These are phyloP conservation scores for Candida nemodendra DNA, from an alignment of 805 yeast species.

Conservation along the genomic window DNA sequence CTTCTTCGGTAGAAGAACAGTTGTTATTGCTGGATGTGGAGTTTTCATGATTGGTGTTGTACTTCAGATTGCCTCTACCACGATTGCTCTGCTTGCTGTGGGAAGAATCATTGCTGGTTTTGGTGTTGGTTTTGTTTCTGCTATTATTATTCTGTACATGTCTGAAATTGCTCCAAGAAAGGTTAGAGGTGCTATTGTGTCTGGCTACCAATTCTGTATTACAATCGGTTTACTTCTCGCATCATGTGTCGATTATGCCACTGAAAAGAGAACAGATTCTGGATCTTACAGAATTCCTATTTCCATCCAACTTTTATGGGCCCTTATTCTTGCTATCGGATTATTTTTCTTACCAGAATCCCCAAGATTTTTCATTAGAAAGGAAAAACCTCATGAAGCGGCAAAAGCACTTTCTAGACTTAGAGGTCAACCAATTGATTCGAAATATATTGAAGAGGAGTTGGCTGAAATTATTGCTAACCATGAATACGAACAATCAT, in stretches of 20 bases:
- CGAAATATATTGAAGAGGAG: slow-evolving; percentile 47
- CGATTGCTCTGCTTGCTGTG: slow-evolving; percentile 51
- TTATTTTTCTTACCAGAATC: slow-evolving; percentile 70
- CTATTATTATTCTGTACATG: slow-evolving; percentile 74
- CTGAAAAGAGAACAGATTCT: slow-evolving; percentile 48
- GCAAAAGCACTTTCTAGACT: slow-evolving; percentile 52
- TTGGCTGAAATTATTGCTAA: slow-evolving; percentile 51
- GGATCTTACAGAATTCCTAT: slow-evolving; percentile 75
- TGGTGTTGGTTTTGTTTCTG: slow-evolving; percentile 77
- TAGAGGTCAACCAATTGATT: slow-evolving; percentile 49
- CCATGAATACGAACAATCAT: slow-evolving; percentile 43
- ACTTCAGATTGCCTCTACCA: slow-evolving; percentile 46
- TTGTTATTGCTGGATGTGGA: slow-evolving; percentile 42
- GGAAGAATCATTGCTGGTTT: slow-evolving; percentile 75
- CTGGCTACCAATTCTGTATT: slow-evolving; percentile 62
- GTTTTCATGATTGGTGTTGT: slow-evolving; percentile 49
- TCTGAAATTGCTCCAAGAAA: slow-evolving; percentile 78
- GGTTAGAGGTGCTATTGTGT: slow-evolving; percentile 75
- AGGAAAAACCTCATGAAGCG: slow-evolving; percentile 57
- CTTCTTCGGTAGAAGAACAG: slow-evolving; percentile 46
- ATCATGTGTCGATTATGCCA: slow-evolving; percentile 67
- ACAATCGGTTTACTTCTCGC: slow-evolving; percentile 75
- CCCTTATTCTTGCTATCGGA: slow-evolving; percentile 59
- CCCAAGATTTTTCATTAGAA: slow-evolving; percentile 67
- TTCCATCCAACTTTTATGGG: slow-evolving; percentile 70